These are phyloP conservation scores for Jatropha curcas DNA, from an alignment of 345 rosid species.

Conservation along the genomic window DNA sequence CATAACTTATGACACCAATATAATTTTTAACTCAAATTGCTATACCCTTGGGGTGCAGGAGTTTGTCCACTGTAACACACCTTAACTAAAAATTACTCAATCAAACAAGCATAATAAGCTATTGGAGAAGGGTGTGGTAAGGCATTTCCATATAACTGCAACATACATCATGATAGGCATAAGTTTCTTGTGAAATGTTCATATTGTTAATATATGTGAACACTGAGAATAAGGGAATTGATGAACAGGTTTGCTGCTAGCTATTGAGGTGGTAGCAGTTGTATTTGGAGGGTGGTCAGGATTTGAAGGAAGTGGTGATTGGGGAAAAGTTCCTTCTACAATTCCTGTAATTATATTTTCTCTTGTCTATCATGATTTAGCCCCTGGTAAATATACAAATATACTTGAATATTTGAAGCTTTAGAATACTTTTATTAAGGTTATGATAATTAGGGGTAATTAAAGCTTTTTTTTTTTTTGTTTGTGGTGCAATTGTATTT, in stretches of 20 bases:
- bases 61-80: no score
- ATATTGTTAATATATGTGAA: background rate
- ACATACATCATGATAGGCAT: background rate
- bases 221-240: constrained; percentile 2
- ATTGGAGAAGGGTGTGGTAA: background rate
- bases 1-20: no score
- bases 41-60: no score
- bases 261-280: constrained; percentile 52
- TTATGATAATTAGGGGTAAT: constrained; percentile 8
- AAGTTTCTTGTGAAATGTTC: background rate
- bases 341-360: constrained; percentile 63
- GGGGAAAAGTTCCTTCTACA: constrained; percentile 59
- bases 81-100: background rate
- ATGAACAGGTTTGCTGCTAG: constrained; percentile 49
- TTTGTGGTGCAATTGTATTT: no score
- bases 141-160: background rate
- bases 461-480: no score
- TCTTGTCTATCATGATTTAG: constrained; percentile 58
- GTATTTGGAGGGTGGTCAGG: constrained; percentile 55
- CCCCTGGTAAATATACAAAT: constrained; percentile 42
- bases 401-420: background rate
- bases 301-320: constrained; percentile 42
- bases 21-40: no score
- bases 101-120: no score
- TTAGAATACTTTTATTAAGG: background rate